These are phyloP conservation scores for Shiraia sp. DNA, from an alignment of 2,329 filamentous ascomycete genomes.

Conservation along the genomic window DNA sequence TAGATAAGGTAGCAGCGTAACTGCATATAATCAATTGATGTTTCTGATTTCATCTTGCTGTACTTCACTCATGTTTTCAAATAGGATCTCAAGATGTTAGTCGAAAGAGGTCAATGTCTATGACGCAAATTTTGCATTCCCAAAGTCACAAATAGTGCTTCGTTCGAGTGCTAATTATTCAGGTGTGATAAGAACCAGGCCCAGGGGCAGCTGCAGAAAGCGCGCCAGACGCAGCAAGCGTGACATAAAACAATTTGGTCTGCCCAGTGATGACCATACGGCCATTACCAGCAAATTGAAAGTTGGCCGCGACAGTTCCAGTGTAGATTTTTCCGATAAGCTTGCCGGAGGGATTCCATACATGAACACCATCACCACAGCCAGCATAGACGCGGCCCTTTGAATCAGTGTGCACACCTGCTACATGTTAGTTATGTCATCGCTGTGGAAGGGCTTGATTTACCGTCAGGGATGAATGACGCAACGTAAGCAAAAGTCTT, in stretches of 20 bases:
- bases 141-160: too few species aligned
- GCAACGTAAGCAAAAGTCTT: constrained; percentile 27
- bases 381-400: constrained; percentile 60
- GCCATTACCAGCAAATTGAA: constrained; percentile 27
- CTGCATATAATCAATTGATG: not conserved
- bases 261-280: constrained; percentile 29
- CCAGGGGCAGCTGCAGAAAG: not conserved
- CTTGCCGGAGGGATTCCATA: constrained; percentile 52
- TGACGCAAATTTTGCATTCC: too few species aligned
- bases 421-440: constrained; percentile 3
- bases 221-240: constrained; percentile 20
- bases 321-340: constrained; percentile 46
- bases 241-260: constrained; percentile 29
- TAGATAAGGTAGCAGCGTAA: not conserved
- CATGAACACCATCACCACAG: constrained; percentile 55
- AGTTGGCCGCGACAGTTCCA: constrained; percentile 21
- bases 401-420: constrained; percentile 26
- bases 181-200: not conserved
- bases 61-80: too few species aligned
- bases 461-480: constrained; percentile 23
- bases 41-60: too few species aligned
- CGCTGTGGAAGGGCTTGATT: not conserved
- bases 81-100: too few species aligned
- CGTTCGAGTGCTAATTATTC: not conserved
- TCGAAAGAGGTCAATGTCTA: too few species aligned